A percentile compares a stretch with the other conserved stretches of the same genome.
Conservation (phyloP, 139 green algal species). For the Klebsormidium nitens region DNA sequence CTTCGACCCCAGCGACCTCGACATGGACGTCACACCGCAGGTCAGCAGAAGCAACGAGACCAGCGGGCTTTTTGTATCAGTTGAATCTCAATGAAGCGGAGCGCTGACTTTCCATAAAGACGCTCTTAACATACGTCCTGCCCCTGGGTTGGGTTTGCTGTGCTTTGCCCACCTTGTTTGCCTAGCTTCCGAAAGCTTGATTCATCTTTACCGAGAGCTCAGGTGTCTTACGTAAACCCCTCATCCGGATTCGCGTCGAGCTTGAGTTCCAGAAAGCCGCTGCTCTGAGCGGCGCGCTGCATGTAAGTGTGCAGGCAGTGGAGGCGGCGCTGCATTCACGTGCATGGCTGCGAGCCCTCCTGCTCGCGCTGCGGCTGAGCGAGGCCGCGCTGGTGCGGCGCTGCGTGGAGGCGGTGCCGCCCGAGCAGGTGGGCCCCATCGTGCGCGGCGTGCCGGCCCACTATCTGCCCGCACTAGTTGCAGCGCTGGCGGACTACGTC, state of each 20-base stretch:
- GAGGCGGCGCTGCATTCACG: not conserved
- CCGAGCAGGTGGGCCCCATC: not conserved
- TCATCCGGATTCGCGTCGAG: too few relatives aligned
- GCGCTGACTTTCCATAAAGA: not conserved
- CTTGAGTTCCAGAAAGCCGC: too few relatives aligned
- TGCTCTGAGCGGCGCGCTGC: too few relatives aligned
- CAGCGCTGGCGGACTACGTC: conserved; percentile 15
- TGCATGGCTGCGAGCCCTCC: not conserved
- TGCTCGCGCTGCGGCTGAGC: conserved; percentile 28
- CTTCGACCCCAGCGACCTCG: conserved; percentile 94
- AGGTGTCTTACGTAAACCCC: too few relatives aligned
- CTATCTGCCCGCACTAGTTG: conserved; percentile 15
- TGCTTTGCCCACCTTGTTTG: too few relatives aligned
- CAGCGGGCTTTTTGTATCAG: too few relatives aligned
- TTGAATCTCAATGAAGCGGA: not conserved
- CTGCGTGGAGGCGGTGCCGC: conserved; percentile 27
- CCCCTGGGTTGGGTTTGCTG: not conserved
- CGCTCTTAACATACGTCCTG: not conserved
- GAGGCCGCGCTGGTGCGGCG: conserved; percentile 17
- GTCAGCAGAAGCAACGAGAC: not conserved
- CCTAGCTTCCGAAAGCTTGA: not conserved
- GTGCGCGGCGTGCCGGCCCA: conserved; percentile 2
- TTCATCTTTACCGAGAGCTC: not conserved
- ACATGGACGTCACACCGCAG: conserved; percentile 78
- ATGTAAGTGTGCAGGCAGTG: conserved; percentile 17